Evolutionary conservation across 495 filamentous ascomycete species (phyloP), one percentile per base, ranked within the genome.

Genomic region (Aspergillus diversus): DNA sequence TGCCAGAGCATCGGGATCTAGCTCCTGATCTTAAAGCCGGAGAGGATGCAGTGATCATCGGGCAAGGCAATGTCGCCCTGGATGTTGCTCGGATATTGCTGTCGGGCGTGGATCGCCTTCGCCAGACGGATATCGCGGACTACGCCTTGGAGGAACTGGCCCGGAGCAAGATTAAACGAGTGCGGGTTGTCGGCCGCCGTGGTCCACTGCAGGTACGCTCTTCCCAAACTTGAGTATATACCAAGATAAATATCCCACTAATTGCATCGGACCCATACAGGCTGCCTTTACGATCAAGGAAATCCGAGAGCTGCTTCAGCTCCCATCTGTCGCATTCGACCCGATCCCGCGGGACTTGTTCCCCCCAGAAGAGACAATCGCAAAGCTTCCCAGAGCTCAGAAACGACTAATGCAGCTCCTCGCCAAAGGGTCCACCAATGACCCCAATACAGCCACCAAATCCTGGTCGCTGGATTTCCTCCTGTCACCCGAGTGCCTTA

Each of bases 211-310:
- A 97, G 82, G 89, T 89, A 69, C 56, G 73, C 56, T 59, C 21
- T 49, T 27, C 5, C 39, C 7, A n/a, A 1, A 42, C 4, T 64
- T 91, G 86, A 91, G 90, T n/a, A 82, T 94, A 0, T 27, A 27
- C 2, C 21, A 27, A 27, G 21, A 27, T 27, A 27, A 27, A 27
- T 2, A 27, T 27, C 21, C 21, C 21, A 27, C 21, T 27, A 27
- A 27, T 27, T 50, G 31, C 12, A 12, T 9, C 16, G 6, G 16
- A 31, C 27, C 12, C 33, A 27, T 16, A 5, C 64, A 94, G 87
- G 93, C 91, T 12, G 83, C 95, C 0, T 98, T 97, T 71, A 97
- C 96, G 0, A 94, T 96, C 63, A 98, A 96, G 73, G 95, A 99
- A 73, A 74, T 91, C 3, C 87, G 95, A 5, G 95, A 98, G 70